phyloP scores from a whole-genome alignment of 805 yeast genomes.

The Starmera caribaea region DNA sequence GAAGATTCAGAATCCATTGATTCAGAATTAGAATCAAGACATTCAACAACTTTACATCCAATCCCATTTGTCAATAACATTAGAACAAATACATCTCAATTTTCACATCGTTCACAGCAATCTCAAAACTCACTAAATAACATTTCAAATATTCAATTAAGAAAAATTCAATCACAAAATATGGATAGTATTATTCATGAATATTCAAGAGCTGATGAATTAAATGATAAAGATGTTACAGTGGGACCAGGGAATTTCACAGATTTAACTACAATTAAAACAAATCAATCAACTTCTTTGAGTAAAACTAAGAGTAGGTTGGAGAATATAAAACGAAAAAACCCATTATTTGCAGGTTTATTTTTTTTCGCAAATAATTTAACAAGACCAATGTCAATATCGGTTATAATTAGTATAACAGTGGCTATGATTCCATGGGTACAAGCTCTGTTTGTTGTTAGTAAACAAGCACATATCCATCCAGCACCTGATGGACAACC shows the following conservation, averaged over 20 bases:
- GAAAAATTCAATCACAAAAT: conserved; percentile 25
- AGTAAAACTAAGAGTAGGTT: not conserved
- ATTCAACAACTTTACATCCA: not conserved
- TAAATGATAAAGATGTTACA: conserved; percentile 6
- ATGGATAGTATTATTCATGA: conserved; percentile 38
- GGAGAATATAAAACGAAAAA: not conserved
- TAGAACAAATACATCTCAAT: not conserved
- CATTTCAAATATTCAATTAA: not conserved
- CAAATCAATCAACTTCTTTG: not conserved
- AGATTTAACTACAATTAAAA: conserved; percentile 8
- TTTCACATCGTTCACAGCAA: not conserved
- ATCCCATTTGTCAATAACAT: too few species aligned
- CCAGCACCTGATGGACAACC: conserved; percentile 84
- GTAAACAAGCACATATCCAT: conserved; percentile 35
- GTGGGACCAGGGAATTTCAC: conserved; percentile 13
- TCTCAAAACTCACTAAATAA: conserved; percentile 1
- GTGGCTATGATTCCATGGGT: conserved; percentile 86
- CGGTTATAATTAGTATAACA: conserved; percentile 54
- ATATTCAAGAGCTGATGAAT: conserved; percentile 23
- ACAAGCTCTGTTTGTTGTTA: conserved; percentile 57
- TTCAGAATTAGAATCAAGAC: not conserved
- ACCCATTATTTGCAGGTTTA: conserved; percentile 13
- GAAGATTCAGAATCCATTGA: too few species aligned
- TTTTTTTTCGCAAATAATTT: conserved; percentile 40
- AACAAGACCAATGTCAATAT: conserved; percentile 61